These are phyloP conservation scores for Syncephalastrum monosporum DNA, from an alignment of 371 early-diverging fungal species.

Conservation along the genomic window DNA sequence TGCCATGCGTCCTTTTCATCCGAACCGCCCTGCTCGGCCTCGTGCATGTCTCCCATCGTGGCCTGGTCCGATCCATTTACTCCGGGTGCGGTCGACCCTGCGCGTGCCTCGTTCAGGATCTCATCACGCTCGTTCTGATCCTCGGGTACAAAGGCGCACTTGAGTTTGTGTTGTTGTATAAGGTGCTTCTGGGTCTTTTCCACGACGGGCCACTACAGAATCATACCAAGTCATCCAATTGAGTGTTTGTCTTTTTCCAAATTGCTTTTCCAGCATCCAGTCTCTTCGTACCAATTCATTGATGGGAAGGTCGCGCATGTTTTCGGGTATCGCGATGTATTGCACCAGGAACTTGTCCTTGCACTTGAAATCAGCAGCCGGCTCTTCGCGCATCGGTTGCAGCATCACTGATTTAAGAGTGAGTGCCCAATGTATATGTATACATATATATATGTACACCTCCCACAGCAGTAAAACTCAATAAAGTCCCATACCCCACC, in stretches of 20 bases:
- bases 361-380: conserved; percentile 58
- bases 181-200: conserved; percentile 48
- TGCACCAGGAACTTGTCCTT: conserved; percentile 84
- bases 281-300: conserved; percentile 17
- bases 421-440: not conserved
- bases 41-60: too few species aligned
- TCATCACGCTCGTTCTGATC: not conserved
- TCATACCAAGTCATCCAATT: not conserved
- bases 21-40: too few species aligned
- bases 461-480: too few species aligned
- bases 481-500: not conserved
- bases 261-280: too few species aligned
- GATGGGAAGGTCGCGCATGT: conserved; percentile 12
- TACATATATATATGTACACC: too few species aligned
- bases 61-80: too few species aligned
- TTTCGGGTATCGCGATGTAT: conserved; percentile 4
- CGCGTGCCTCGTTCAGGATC: too few species aligned
- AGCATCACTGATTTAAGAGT: conserved; percentile 44
- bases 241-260: not conserved
- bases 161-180: conserved; percentile 66
- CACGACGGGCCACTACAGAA: conserved; percentile 53
- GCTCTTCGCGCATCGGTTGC: conserved; percentile 68
- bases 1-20: too few species aligned
- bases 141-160: conserved; percentile 52
- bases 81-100: too few species aligned